Conservation (phyloP, 1,284 basidiomycete species). For the Cryptococcus sp. region DNA sequence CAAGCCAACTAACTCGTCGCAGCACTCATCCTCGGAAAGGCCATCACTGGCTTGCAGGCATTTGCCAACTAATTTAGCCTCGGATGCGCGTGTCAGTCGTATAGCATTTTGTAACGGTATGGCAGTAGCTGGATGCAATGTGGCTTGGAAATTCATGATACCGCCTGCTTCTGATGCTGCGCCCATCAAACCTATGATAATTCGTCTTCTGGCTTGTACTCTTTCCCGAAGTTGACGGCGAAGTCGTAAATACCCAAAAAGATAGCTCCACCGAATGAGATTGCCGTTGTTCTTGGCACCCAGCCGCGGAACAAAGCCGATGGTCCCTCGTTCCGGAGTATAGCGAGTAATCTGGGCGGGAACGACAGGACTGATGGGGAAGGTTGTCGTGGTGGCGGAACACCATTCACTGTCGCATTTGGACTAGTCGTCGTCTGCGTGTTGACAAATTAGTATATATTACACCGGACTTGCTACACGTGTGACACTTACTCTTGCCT, state of each 20-base stretch:
- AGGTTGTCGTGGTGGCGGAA: constrained; percentile 27
- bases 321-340: constrained; percentile 73
- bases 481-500: constrained; percentile 64
- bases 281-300: constrained; percentile 90
- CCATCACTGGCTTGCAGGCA: constrained; percentile 81
- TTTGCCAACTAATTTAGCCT: constrained; percentile 57
- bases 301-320: constrained; percentile 82
- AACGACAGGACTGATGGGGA: constrained; percentile 59
- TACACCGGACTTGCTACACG: too few relatives aligned
- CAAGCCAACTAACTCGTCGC: constrained; percentile 17
- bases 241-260: constrained; percentile 91
- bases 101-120: background rate
- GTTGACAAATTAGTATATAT: too few relatives aligned
- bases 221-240: constrained; percentile 37
- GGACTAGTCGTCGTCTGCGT: constrained; percentile 20
- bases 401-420: constrained; percentile 27
- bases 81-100: background rate
- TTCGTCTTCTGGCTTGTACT: constrained; percentile 4
- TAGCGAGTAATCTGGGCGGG: constrained; percentile 61
- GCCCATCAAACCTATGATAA: constrained; percentile 3
- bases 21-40: constrained; percentile 84
- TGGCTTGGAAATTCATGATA: too few relatives aligned
- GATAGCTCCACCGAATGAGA: constrained; percentile 93
- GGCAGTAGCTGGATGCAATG: too few relatives aligned
- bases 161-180: too few relatives aligned